These are phyloP conservation scores for Albugo candida DNA, from an alignment of 352 stramenopile genomes.

Conservation along the genomic window DNA sequence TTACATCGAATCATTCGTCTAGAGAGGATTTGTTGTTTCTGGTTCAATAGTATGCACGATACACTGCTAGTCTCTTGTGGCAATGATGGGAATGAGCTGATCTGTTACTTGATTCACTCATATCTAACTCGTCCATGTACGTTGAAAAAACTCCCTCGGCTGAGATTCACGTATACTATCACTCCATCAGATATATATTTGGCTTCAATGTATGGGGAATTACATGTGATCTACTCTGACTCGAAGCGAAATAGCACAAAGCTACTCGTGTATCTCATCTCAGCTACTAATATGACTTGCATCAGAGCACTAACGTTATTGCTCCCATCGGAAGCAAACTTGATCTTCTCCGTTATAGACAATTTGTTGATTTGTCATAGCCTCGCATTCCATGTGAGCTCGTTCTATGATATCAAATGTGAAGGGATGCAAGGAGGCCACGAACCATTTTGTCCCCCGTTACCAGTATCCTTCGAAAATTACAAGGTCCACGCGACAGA, in stretches of 20 bases:
- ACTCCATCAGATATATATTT: constrained; percentile 30
- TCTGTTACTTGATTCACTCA: constrained; percentile 34
- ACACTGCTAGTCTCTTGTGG: constrained; percentile 52
- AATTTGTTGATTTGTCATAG: constrained; percentile 70
- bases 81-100: constrained; percentile 53
- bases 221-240: constrained; percentile 48
- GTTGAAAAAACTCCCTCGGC: constrained; percentile 41
- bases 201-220: constrained; percentile 38
- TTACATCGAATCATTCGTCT: constrained; percentile 21
- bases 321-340: constrained; percentile 27
- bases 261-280: constrained; percentile 53
- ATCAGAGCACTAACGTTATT: constrained; percentile 54
- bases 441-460: constrained; percentile 39
- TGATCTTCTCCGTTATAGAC: constrained; percentile 64
- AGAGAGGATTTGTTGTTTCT: constrained; percentile 14
- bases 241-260: constrained; percentile 19
- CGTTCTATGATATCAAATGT: constrained; percentile 67
- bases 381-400: constrained; percentile 51
- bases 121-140: no score
- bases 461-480: background rate
- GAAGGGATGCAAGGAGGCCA: constrained; percentile 15
- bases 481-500: no score
- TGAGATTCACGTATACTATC: constrained; percentile 50
- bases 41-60: constrained; percentile 36
- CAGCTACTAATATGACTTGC: constrained; percentile 37